Evolutionary conservation across 441 rosid genomes (phyloP).

Genomic region (Erodium trifolium): DNA sequence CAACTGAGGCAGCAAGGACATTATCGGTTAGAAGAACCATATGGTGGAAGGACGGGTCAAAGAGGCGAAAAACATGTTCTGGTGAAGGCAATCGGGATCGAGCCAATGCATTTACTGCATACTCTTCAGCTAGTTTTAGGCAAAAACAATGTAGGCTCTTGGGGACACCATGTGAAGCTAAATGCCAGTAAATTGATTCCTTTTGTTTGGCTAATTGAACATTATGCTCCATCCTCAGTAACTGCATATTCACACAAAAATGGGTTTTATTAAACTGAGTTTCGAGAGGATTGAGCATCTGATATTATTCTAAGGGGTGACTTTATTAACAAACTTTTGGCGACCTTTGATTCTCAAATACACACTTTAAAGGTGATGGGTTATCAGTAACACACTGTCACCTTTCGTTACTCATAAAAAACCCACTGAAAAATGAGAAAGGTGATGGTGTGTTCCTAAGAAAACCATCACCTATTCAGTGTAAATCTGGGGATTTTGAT

Average conservation of each 20-base stretch:
- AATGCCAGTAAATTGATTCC: conserved; percentile 78
- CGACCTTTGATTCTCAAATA: too few species aligned
- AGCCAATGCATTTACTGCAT: conserved; percentile 71
- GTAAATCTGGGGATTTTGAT: too few species aligned
- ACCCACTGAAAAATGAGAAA: too few species aligned
- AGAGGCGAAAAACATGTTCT: conserved; percentile 55
- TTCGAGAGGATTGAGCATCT: neutral
- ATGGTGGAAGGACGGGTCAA: conserved; percentile 62
- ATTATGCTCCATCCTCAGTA: conserved; percentile 60
- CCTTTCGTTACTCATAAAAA: too few species aligned
- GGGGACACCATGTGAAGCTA: conserved; percentile 85
- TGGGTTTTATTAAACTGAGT: neutral
- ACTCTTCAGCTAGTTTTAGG: conserved; percentile 79
- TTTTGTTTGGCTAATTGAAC: conserved; percentile 60
- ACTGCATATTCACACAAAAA: conserved; percentile 32
- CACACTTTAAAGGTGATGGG: too few species aligned
- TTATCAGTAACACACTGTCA: too few species aligned
- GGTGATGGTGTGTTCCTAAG: too few species aligned
- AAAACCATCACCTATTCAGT: too few species aligned
- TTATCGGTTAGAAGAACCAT: conserved; percentile 78
- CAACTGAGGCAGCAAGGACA: conserved; percentile 86
- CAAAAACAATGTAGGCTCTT: conserved; percentile 76
- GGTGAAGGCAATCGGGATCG: conserved; percentile 74
- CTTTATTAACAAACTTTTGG: too few species aligned
- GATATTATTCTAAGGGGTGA: neutral